These are phyloP conservation scores for Annona cherimola DNA, from an alignment of 164 flowering plant genomes.

Conservation along the genomic window DNA sequence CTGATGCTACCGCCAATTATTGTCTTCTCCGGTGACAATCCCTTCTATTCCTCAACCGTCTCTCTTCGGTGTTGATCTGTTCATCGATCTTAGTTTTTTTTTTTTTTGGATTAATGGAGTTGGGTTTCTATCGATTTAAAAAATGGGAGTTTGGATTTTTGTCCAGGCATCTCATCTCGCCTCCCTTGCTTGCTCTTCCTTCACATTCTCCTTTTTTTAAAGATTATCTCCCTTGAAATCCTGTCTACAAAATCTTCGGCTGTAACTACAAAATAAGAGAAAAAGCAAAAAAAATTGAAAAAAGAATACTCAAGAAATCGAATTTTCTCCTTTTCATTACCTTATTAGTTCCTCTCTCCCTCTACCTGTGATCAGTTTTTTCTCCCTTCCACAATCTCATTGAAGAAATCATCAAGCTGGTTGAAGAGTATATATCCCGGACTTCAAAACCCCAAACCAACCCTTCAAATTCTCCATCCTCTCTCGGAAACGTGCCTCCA, in stretches of 20 bases:
- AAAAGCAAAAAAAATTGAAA: constrained; percentile 5
- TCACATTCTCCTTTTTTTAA: constrained; percentile 3
- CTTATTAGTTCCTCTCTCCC: neutral
- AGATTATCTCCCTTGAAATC: neutral
- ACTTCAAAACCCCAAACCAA: constrained; percentile 62
- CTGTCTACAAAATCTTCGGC: constrained; percentile 15
- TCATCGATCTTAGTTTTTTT: too few relatives aligned
- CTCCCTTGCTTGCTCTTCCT: neutral
- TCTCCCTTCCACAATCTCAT: constrained; percentile 96
- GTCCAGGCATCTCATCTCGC: too few relatives aligned
- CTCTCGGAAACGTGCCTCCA: constrained; percentile 41
- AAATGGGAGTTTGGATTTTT: too few relatives aligned
- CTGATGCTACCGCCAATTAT: too few relatives aligned
- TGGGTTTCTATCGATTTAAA: too few relatives aligned
- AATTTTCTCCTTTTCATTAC: neutral
- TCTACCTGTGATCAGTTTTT: constrained; percentile 77
- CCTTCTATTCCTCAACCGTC: too few relatives aligned
- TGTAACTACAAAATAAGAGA: constrained; percentile 23
- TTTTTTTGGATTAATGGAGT: too few relatives aligned
- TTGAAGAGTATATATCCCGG: constrained; percentile 67
- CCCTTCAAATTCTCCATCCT: constrained; percentile 62
- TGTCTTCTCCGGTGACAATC: too few relatives aligned
- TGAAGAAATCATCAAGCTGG: constrained; percentile 92
- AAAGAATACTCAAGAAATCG: constrained; percentile 14
- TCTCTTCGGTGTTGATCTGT: too few relatives aligned